A percentile compares a stretch with the other conserved stretches of the same genome.
Evolutionary conservation across 345 rosid genomes (phyloP).

Genomic region (Mallotus nudiflorus): DNA sequence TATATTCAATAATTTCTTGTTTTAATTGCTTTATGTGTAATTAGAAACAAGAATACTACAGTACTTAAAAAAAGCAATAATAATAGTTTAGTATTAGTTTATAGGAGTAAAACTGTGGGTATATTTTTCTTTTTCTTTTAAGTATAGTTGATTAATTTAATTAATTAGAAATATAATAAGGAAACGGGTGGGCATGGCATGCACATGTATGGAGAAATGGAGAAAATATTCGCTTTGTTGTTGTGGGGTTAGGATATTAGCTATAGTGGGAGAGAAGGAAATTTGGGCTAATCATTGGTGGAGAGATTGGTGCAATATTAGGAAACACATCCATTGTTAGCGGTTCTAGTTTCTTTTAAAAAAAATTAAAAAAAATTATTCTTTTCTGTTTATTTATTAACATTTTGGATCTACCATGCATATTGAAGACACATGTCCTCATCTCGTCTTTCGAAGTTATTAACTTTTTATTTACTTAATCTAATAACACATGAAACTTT

Average conservation of each 20-base stretch:
- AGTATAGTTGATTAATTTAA: not conserved
- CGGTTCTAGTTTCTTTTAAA: constrained; percentile 4
- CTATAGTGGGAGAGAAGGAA: constrained; percentile 8
- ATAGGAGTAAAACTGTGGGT: not conserved
- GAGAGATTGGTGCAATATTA: constrained; percentile 24
- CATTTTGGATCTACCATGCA: not conserved
- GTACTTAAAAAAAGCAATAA: too few relatives aligned
- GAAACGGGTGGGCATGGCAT: constrained; percentile 11
- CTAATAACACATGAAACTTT: too few relatives aligned
- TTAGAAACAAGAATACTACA: too few relatives aligned
- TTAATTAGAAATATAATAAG: not conserved
- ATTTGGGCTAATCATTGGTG: constrained; percentile 31
- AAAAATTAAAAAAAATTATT: too few relatives aligned
- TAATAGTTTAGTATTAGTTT: not conserved
- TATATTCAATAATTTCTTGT: too few relatives aligned
- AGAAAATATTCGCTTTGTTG: constrained; percentile 18
- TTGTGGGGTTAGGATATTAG: constrained; percentile 3
- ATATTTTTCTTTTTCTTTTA: too few relatives aligned
- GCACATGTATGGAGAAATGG: constrained; percentile 26
- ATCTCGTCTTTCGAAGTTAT: not conserved
- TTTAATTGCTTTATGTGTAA: too few relatives aligned
- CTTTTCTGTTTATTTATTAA: not conserved
- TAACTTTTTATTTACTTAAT: too few relatives aligned
- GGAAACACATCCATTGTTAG: constrained; percentile 29
- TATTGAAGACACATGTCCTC: not conserved